These are phyloP conservation scores for Euphrasia arctica DNA, from an alignment of 305 asterid species.

Conservation along the genomic window DNA sequence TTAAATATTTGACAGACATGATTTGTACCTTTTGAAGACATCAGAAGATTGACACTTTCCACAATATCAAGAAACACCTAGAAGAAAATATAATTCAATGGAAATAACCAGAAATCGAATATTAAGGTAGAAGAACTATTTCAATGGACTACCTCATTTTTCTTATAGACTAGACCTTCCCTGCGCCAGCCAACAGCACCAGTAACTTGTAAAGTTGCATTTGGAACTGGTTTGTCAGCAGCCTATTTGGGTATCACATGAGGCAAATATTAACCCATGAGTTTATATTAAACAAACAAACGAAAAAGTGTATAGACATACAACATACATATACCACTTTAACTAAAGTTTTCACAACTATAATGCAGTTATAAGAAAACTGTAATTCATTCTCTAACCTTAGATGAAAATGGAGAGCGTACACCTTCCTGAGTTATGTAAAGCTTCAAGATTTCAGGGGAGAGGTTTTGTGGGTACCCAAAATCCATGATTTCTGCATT, in stretches of 20 bases:
- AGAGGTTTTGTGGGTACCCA: constrained; percentile 98
- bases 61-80: constrained; percentile 99
- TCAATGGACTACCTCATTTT: constrained; percentile 73
- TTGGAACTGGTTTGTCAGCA: constrained; percentile 91
- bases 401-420: constrained; percentile 96
- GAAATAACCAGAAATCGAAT: constrained; percentile 7
- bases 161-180: constrained; percentile 95
- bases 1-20: constrained; percentile 13
- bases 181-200: constrained; percentile 99
- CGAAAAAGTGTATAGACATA: neutral
- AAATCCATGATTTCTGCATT: constrained; percentile 96
- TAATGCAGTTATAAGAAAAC: constrained; percentile 22
- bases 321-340: constrained; percentile 10
- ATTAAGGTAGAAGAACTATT: constrained; percentile 9
- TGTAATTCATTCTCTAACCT: constrained; percentile 49
- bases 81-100: constrained; percentile 20
- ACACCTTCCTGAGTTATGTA: constrained; percentile 99
- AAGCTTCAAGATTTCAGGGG: constrained; percentile 97
- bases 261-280: constrained; percentile 6
- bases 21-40: constrained; percentile 91
- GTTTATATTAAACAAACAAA: constrained; percentile 3
- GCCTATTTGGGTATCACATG: constrained; percentile 46
- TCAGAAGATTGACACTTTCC: constrained; percentile 97
- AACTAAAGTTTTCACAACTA: constrained; percentile 18
- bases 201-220: constrained; percentile 98